These are phyloP conservation scores for Salix exigua DNA, from an alignment of 345 rosid species.

Conservation along the genomic window DNA sequence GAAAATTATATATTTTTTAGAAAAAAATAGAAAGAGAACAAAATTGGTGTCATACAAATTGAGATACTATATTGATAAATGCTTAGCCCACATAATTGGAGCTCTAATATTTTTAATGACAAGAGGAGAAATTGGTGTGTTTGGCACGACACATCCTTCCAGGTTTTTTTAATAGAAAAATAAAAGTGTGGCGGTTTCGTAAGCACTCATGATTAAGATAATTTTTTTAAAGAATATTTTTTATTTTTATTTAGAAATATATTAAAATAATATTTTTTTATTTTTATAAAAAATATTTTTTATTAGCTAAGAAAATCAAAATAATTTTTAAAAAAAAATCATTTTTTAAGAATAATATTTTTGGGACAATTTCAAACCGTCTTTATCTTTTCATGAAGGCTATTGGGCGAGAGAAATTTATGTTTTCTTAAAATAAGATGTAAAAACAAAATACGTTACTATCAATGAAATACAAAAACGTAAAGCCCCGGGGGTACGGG, in stretches of 20 bases:
- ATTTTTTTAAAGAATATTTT: too few relatives aligned
- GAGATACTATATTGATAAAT: too few relatives aligned
- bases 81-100: neutral
- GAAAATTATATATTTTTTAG: neutral
- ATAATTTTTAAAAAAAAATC: too few relatives aligned
- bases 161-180: neutral
- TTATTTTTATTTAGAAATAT: too few relatives aligned
- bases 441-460: neutral
- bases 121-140: neutral
- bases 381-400: neutral
- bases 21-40: neutral
- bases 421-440: neutral
- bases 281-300: too few relatives aligned
- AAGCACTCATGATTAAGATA: too few relatives aligned
- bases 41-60: neutral
- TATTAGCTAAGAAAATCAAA: too few relatives aligned
- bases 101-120: neutral
- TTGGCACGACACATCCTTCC: neutral
- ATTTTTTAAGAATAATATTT: too few relatives aligned
- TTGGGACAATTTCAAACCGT: too few relatives aligned
- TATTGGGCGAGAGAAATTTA: neutral
- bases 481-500: too few relatives aligned
- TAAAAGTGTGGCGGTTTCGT: neutral
- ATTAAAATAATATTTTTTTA: too few relatives aligned
- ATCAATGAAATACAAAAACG: too few relatives aligned